Evolutionary conservation across 352 stramenopile species (phyloP).

Genomic region (Globisporangium cystogenes): DNA sequence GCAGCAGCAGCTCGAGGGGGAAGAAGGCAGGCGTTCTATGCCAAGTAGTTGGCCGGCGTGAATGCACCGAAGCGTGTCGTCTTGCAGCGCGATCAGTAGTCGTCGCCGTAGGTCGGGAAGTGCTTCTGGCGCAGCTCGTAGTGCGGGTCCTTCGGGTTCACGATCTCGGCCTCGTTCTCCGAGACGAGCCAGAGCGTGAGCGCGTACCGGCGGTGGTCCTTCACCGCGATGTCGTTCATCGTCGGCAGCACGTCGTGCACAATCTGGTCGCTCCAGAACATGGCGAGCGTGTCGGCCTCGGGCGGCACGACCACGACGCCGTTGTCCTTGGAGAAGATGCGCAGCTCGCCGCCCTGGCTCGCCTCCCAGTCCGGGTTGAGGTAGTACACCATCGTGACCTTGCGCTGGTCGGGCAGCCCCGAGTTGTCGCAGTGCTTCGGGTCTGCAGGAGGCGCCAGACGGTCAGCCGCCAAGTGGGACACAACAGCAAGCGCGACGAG

Average conservation of each 20-base stretch:
- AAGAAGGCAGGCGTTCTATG: neutral
- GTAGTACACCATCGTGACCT: constrained; percentile 76
- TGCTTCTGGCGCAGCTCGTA: constrained; percentile 29
- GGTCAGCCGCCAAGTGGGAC: neutral
- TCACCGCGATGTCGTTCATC: constrained; percentile 24
- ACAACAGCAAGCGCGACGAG: neutral
- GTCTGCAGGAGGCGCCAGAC: constrained; percentile 13
- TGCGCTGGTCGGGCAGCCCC: constrained; percentile 39
- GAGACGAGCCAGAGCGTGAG: constrained; percentile 87
- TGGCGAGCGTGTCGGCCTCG: constrained; percentile 64
- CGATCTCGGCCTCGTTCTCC: constrained; percentile 40
- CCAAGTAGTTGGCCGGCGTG: neutral
- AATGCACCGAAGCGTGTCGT: neutral
- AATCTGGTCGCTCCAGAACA: constrained; percentile 86
- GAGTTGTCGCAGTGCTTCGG: constrained; percentile 53
- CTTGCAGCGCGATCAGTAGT: constrained; percentile 10
- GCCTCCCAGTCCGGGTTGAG: constrained; percentile 60
- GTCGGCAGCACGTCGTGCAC: constrained; percentile 81
- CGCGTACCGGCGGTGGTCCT: constrained; percentile 47
- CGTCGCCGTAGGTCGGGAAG: constrained; percentile 20
- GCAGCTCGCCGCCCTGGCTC: constrained; percentile 44
- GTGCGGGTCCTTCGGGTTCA: constrained; percentile 30
- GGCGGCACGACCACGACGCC: constrained; percentile 53
- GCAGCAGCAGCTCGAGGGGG: too few relatives aligned
- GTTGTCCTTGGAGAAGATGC: constrained; percentile 33